phyloP scores from a whole-genome alignment of 306 rosid species.

The Malus asiatica region DNA sequence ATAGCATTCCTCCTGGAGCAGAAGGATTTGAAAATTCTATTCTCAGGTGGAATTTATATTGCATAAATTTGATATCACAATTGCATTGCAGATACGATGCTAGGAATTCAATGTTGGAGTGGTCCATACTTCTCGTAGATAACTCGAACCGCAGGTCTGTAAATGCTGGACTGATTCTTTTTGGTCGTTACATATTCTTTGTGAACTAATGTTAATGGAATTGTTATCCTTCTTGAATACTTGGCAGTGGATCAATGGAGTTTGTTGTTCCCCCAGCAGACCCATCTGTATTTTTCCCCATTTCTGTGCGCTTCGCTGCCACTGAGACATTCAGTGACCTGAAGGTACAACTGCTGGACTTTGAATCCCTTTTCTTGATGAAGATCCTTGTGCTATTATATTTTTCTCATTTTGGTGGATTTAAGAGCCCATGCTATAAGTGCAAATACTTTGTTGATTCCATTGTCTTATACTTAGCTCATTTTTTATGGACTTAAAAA shows the following conservation, averaged over 20 bases:
- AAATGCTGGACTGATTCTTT: background rate
- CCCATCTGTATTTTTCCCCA: slow-evolving; percentile 80
- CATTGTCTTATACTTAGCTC: background rate
- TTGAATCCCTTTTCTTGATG: background rate
- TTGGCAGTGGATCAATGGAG: slow-evolving; percentile 87
- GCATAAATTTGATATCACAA: background rate
- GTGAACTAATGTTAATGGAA: background rate
- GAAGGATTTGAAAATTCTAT: background rate
- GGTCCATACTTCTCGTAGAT: slow-evolving; percentile 87
- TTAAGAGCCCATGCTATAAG: background rate
- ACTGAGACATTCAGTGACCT: slow-evolving; percentile 76
- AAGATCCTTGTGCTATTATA: background rate
- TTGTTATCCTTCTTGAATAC: background rate
- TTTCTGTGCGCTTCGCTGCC: slow-evolving; percentile 72
- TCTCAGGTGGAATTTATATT: background rate
- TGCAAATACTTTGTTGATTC: background rate
- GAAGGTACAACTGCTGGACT: slow-evolving; percentile 45
- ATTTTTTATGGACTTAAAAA: background rate
- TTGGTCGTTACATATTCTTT: background rate
- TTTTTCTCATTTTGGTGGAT: background rate
- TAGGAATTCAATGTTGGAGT: slow-evolving; percentile 78
- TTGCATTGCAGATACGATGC: slow-evolving; percentile 64
- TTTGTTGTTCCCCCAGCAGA: slow-evolving; percentile 89
- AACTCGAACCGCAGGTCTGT: slow-evolving; percentile 83
- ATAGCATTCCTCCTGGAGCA: background rate